Conservation (phyloP, 148 eudicot species). For the Gaultheria prostrata region DNA sequence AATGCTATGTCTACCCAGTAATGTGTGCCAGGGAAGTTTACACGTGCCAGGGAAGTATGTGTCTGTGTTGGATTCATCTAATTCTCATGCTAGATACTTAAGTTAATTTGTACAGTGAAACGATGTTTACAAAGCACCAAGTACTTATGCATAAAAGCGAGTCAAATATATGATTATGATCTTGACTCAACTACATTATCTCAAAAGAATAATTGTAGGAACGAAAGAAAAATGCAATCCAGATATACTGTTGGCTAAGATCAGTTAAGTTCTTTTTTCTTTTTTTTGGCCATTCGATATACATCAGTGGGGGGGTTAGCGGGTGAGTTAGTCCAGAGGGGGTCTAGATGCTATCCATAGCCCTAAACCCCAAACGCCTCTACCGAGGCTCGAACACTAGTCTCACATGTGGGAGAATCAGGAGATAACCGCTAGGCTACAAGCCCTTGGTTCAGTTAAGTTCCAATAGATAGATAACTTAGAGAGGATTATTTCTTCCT, state of each 20-base stretch:
- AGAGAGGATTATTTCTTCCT: conserved; percentile 6
- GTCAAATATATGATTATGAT: background rate
- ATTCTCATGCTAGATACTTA: background rate
- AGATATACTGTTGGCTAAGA: background rate
- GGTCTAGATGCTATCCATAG: too few relatives aligned
- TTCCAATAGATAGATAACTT: background rate
- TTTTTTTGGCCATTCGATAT: too few relatives aligned
- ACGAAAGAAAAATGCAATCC: background rate
- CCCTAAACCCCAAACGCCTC: too few relatives aligned
- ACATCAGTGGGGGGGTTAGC: too few relatives aligned
- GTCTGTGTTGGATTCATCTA: background rate
- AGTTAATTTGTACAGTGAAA: background rate
- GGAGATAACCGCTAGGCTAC: too few relatives aligned
- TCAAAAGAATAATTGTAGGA: background rate
- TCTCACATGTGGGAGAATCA: too few relatives aligned
- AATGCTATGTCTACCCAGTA: background rate
- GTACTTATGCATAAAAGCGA: background rate
- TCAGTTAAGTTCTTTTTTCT: too few relatives aligned
- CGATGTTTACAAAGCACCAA: background rate
- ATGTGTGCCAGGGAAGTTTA: too few relatives aligned
- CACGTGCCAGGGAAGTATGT: background rate
- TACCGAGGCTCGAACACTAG: too few relatives aligned
- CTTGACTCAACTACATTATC: background rate
- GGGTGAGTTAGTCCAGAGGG: too few relatives aligned
- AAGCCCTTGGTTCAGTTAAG: too few relatives aligned